Conservation (phyloP, 345 rosid species). For the Cardamine occulta region DNA sequence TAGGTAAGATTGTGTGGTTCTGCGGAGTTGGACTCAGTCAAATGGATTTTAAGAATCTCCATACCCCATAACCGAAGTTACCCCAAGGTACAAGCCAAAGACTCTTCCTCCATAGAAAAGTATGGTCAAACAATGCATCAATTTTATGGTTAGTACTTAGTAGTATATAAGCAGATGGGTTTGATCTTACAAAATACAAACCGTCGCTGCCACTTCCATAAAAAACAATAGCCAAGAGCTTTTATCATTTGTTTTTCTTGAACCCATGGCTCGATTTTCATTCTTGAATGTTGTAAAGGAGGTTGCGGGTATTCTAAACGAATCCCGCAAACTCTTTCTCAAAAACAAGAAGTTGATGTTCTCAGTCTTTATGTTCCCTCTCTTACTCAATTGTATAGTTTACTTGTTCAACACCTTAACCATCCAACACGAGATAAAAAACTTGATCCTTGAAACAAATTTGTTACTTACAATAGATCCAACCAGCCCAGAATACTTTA, state of each 20-base stretch:
- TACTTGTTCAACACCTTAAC: too few relatives aligned
- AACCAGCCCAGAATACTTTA: too few relatives aligned
- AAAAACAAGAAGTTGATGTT: slow-evolving; percentile 52
- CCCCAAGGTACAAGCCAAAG: neutral
- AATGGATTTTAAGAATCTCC: neutral
- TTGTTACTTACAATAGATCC: too few relatives aligned
- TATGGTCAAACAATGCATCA: too few relatives aligned
- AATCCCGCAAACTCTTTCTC: slow-evolving; percentile 47
- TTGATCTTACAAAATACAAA: slow-evolving; percentile 18
- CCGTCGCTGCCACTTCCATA: neutral
- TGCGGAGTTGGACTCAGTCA: slow-evolving; percentile 21
- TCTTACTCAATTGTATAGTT: too few relatives aligned
- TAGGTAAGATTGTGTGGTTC: neutral
- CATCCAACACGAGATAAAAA: too few relatives aligned
- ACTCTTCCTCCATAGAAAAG: slow-evolving; percentile 21
- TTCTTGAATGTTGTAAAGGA: slow-evolving; percentile 30
- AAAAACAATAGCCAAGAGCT: slow-evolving; percentile 12
- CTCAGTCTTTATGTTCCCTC: slow-evolving; percentile 40
- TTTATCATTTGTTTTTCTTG: neutral
- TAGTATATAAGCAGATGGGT: slow-evolving; percentile 27
- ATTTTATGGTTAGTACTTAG: too few relatives aligned
- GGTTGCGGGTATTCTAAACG: slow-evolving; percentile 44
- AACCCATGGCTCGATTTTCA: slow-evolving; percentile 13
- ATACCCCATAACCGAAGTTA: neutral
- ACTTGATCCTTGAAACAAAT: too few relatives aligned